A percentile compares a stretch with the other conserved stretches of the same genome.
phyloP scores from a whole-genome alignment of 192 early-diverging fungal genomes.

The Thoreauomyces humboldtii region DNA sequence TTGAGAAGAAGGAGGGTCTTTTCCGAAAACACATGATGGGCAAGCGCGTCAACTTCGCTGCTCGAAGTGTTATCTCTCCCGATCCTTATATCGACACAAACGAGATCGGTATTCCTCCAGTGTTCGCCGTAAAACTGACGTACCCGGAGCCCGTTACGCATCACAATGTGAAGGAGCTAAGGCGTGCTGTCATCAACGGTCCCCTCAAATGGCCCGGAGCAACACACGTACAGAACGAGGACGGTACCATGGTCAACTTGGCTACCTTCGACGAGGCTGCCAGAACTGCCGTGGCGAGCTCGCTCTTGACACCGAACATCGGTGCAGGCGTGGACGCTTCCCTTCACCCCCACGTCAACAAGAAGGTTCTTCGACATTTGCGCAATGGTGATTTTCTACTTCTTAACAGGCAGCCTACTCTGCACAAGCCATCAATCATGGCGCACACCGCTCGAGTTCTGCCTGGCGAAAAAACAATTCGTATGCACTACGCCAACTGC shows the following conservation, averaged over 20 bases:
- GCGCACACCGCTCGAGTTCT: slow-evolving; percentile 93
- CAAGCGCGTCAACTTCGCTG: slow-evolving; percentile 99
- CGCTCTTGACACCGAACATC: slow-evolving; percentile 57
- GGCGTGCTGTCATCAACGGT: slow-evolving; percentile 91
- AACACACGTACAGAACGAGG: slow-evolving; percentile 90
- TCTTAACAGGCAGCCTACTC: slow-evolving; percentile 97
- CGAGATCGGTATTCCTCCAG: slow-evolving; percentile 96
- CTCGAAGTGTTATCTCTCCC: slow-evolving; percentile 95
- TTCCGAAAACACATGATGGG: slow-evolving; percentile 99
- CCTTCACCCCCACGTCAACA: slow-evolving; percentile 73
- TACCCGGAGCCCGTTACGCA: slow-evolving; percentile 97
- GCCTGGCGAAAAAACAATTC: slow-evolving; percentile 95
- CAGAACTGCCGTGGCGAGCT: slow-evolving; percentile 92
- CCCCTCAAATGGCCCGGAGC: slow-evolving; percentile 96
- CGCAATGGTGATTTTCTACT: slow-evolving; percentile 96
- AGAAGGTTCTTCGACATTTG: slow-evolving; percentile 95
- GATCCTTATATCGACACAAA: slow-evolving; percentile 97
- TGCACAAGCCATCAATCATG: slow-evolving; percentile 99
- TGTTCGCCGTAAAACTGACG: slow-evolving; percentile 92
- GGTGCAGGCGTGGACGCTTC: slow-evolving; percentile 16
- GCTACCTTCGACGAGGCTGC: slow-evolving; percentile 78
- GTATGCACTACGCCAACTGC: slow-evolving; percentile 73
- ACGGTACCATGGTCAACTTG: slow-evolving; percentile 83
- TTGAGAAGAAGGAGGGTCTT: slow-evolving; percentile 99
- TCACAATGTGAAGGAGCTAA: slow-evolving; percentile 90